These are phyloP conservation scores for Candida succiphila DNA, from an alignment of 805 yeast genomes.

Conservation along the genomic window DNA sequence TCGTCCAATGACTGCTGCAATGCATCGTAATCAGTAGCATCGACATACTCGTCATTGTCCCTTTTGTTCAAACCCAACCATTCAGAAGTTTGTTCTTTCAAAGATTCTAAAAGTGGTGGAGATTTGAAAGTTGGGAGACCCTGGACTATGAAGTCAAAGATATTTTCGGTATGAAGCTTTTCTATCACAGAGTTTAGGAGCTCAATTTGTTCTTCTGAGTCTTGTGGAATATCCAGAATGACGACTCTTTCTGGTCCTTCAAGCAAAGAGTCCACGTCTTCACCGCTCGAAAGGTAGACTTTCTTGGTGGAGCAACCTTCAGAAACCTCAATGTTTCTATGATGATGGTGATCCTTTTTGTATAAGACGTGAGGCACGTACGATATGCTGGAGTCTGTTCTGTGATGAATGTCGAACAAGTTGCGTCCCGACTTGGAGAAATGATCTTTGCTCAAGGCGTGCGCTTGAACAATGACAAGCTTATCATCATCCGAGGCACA, in stretches of 20 bases:
- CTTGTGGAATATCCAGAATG: background rate
- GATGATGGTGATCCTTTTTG: no score
- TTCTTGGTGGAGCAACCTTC: no score
- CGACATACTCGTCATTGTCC: constrained; percentile 8
- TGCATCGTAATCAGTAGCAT: constrained; percentile 15
- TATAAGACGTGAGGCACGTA: constrained; percentile 3
- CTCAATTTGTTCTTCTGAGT: background rate
- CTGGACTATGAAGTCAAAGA: constrained; percentile 20
- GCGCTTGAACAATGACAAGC: constrained; percentile 5
- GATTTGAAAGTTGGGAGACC: constrained; percentile 19
- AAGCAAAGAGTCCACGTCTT: constrained; percentile 1
- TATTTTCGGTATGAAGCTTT: no score
- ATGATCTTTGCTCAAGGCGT: constrained; percentile 6
- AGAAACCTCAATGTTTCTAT: no score
- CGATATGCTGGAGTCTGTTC: background rate
- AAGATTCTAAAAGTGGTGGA: constrained; percentile 5
- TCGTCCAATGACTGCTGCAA: constrained; percentile 19
- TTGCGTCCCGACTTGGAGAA: constrained; percentile 1
- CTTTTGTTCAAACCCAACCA: constrained; percentile 8
- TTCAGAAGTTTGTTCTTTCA: constrained; percentile 9
- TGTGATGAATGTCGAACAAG: background rate
- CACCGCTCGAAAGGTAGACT: no score
- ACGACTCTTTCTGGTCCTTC: constrained; percentile 3
- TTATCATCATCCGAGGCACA: background rate
- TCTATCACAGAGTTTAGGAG: constrained; percentile 2